phyloP scores from a whole-genome alignment of 352 stramenopile species.

The Hyaloperonospora arabidopsidis region DNA sequence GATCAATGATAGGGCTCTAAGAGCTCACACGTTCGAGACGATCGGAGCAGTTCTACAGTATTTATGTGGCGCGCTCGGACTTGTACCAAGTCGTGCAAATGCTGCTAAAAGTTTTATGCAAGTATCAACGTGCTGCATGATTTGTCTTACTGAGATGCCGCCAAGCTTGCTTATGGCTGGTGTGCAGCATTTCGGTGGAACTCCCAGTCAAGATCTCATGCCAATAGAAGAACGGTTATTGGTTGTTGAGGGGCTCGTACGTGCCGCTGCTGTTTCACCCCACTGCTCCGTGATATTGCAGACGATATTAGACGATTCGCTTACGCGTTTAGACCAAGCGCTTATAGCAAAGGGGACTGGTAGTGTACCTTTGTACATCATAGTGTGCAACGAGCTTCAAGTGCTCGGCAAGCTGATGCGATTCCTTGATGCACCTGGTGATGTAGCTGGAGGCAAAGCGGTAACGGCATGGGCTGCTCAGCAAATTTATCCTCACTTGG shows the following conservation, averaged over 20 bases:
- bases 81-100: constrained; percentile 31
- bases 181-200: constrained; percentile 36
- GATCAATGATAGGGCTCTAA: constrained; percentile 40
- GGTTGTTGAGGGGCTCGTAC: constrained; percentile 59
- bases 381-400: constrained; percentile 53
- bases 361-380: constrained; percentile 12
- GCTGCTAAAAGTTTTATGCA: constrained; percentile 73
- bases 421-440: constrained; percentile 52
- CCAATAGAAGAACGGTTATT: constrained; percentile 47
- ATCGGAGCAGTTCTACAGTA: constrained; percentile 45
- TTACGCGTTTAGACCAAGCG: constrained; percentile 43
- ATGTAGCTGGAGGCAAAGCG: constrained; percentile 38
- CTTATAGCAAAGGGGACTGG: constrained; percentile 17
- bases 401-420: constrained; percentile 58
- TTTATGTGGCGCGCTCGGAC: constrained; percentile 38
- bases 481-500: constrained; percentile 52
- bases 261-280: constrained; percentile 35
- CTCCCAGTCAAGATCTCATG: constrained; percentile 22
- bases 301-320: constrained; percentile 36
- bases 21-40: constrained; percentile 29
- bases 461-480: constrained; percentile 44
- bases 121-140: constrained; percentile 41
- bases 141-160: constrained; percentile 39
- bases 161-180: constrained; percentile 37
- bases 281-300: constrained; percentile 50